Base-by-base conservation (phyloP, 1,284 basidiomycete genomes). In the Cutaneotrichosporon sp. region DNA sequence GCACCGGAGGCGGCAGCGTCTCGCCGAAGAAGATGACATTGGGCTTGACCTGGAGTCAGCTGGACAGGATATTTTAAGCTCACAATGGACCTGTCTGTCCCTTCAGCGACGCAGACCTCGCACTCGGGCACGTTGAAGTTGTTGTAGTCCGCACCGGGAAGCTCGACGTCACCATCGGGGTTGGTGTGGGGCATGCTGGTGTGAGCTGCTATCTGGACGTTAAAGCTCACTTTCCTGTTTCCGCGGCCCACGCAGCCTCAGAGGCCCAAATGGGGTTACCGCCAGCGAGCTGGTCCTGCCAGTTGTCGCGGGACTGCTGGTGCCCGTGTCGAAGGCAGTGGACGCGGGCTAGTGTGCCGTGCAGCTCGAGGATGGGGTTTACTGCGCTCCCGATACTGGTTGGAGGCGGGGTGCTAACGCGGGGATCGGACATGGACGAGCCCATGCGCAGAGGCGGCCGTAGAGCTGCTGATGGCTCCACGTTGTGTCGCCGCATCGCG, bases 141-240 rank as follows among this genome's bases (percentile, higher is more conserved):
- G 57, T 84, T 84, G 72, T 91, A 93, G 14, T 87, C 85, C 4
- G 89, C 85, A 4, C 89, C 89, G 64, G 89, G 87, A 16, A 94
- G 79, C n/a, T 87, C 90, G 67, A 93, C 92, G 81, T 95, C 93
- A 73, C 93, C 93, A 72, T 95, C 94, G 6, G 93, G 93, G 75
- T 96, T 96, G 16, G 90, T 93, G 63, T 90, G 84, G 1, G 86
- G 89, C 65, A 86, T 84, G 22, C 71, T 74, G 81, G 1, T 9
- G n/a, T 63, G 47, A 61, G 56, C 55, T 55, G 2, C 9, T 5
- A 14, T 7, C 21, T 8, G 21, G 26, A 14, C n/a, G 18, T 26
- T 26, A 26, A 26, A 2, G 61, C 72, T 65, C 58, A 75, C 74
- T 63, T 80, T 1, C 88, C 87, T 0, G 85, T 86, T 40, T 82